Evolutionary conservation across 805 yeast genomes (phyloP).

Genomic region (Pichia phayaonensis): DNA sequence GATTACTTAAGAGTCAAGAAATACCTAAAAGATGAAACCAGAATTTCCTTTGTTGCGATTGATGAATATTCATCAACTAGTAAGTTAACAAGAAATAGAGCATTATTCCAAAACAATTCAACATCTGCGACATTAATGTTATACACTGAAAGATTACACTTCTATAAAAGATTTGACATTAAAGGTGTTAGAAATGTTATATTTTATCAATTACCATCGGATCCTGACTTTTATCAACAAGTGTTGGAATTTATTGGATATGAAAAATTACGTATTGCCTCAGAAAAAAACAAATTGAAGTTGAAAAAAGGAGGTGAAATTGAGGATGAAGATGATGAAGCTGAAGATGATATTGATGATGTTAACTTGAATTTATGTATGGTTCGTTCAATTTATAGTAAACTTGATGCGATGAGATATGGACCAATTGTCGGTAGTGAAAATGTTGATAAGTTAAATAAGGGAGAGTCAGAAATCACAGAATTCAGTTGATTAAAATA

Average conservation of each 20-base stretch:
- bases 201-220: constrained; percentile 78
- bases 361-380: constrained; percentile 30
- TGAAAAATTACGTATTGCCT: constrained; percentile 29
- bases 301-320: constrained; percentile 1
- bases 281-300: constrained; percentile 17
- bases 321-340: constrained; percentile 11
- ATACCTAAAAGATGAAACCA: constrained; percentile 55
- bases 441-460: constrained; percentile 60
- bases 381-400: constrained; percentile 58
- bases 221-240: constrained; percentile 79
- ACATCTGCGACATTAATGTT: constrained; percentile 46
- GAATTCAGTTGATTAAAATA: constrained; percentile 47
- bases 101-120: constrained; percentile 47
- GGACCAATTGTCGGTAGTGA: constrained; percentile 80
- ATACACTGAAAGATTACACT: constrained; percentile 94
- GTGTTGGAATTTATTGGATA: constrained; percentile 60
- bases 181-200: constrained; percentile 77
- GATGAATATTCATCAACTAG: constrained; percentile 78
- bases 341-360: constrained; percentile 14
- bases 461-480: constrained; percentile 64
- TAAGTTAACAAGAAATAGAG: constrained; percentile 64
- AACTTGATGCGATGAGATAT: constrained; percentile 70
- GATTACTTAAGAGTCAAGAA: constrained; percentile 78
- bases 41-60: constrained; percentile 57
- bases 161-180: constrained; percentile 77